Base-by-base conservation (phyloP, 495 filamentous ascomycete species). In the Tuber melanosporum region DNA sequence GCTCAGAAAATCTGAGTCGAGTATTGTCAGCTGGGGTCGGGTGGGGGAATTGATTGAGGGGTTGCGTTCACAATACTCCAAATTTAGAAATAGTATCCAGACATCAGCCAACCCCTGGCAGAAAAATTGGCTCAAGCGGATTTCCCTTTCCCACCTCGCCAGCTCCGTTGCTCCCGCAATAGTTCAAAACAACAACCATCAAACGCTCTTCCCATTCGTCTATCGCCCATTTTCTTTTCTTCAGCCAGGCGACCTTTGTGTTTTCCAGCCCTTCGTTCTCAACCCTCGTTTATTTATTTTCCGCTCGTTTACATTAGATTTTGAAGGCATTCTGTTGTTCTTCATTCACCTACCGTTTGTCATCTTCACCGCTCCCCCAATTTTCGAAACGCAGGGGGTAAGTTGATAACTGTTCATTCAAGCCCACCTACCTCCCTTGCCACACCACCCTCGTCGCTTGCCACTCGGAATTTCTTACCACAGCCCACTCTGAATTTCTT, bases 401-500 rank as follows among this genome's bases (percentile, higher is more conserved):
- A 73, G 45, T 52, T 57, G 43, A 72, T 62, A 69, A 44, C 78
- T 72, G 44, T 75, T 17, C 44, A 52, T 75, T 17, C 44, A 52
- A 71, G 45, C 42, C 70, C 69, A 71, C 69, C 43, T 69, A 41
- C 39, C 39, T 10, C 22, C 70, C 62, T 75, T 47, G 70, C 70
- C 52, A n/a, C 70, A 42, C 32, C 73, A 62, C 62, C 47, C 78
- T 70, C 73, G 73, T 73, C 78, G 52, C 74, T 73, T 71, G 71
- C 76, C 78, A 72, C 78, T 80, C 73, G 66, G 71, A 74, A 80
- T 76, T 80, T 66, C 75, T 71, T 71, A 62, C 70, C 36, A 75
- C 47, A n/a, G n/a, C n/a, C 76, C 78, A 72, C 78, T 80, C 73
- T 47, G 71, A 74, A 80, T 76, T 80, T 66, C 75, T 71, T 71